Conservation (phyloP, 148 eudicot species). For the Silene uniflora region DNA sequence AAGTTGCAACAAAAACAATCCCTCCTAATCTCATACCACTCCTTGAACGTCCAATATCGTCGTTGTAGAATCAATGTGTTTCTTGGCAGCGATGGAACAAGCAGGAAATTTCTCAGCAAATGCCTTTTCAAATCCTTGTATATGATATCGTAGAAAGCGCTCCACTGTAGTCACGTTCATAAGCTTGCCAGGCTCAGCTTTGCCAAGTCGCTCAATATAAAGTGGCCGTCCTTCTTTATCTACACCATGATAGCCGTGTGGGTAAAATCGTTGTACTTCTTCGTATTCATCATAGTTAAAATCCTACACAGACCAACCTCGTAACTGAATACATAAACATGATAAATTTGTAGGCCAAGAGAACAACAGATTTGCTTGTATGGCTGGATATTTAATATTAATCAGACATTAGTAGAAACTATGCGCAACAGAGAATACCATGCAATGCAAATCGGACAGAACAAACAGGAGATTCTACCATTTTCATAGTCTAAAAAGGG, state of each 20-base stretch:
- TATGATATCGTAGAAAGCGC: slow-evolving; percentile 77
- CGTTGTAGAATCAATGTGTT: slow-evolving; percentile 85
- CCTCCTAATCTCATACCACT: slow-evolving; percentile 41
- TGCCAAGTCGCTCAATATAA: slow-evolving; percentile 87
- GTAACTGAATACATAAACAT: slow-evolving; percentile 7
- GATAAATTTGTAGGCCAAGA: slow-evolving; percentile 4
- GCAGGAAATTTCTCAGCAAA: slow-evolving; percentile 93
- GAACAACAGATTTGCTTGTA: background rate
- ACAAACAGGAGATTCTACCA: background rate
- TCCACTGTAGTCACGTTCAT: slow-evolving; percentile 86
- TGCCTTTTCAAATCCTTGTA: slow-evolving; percentile 87
- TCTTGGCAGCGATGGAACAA: slow-evolving; percentile 86
- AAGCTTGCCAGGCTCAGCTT: slow-evolving; percentile 74
- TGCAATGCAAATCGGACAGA: background rate
- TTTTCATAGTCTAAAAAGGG: background rate
- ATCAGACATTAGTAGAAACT: background rate
- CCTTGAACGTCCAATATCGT: slow-evolving; percentile 89
- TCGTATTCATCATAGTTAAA: slow-evolving; percentile 68
- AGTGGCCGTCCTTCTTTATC: slow-evolving; percentile 87
- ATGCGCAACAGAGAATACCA: background rate
- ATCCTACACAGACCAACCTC: slow-evolving; percentile 46
- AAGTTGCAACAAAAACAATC: background rate
- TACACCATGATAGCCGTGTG: slow-evolving; percentile 96
- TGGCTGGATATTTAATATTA: background rate
- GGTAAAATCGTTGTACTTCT: slow-evolving; percentile 70